Evolutionary conservation across 2,329 filamentous ascomycete genomes (phyloP).

Genomic region (Orbilia blumenaviensis): DNA sequence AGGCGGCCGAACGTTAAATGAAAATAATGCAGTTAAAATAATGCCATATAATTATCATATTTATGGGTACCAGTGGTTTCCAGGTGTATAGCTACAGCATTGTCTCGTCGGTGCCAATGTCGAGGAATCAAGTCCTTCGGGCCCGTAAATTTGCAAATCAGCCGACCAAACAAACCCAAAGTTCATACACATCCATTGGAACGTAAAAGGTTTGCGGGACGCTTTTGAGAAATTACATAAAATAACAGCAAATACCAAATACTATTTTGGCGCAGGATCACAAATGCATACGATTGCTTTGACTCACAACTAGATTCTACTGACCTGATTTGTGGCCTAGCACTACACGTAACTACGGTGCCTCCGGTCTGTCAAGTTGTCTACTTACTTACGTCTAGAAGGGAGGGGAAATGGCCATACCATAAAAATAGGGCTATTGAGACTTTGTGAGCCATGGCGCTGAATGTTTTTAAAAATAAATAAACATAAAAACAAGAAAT

Average conservation of each 20-base stretch:
- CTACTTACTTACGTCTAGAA: no score
- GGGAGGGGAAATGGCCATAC: no score
- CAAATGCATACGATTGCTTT: not conserved
- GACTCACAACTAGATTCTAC: conserved; percentile 25
- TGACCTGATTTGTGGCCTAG: not conserved
- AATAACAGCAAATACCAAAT: not conserved
- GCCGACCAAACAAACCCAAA: not conserved
- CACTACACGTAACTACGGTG: not conserved
- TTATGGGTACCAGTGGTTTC: not conserved
- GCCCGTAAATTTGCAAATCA: conserved; percentile 1
- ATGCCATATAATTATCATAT: conserved; percentile 21
- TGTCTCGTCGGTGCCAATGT: conserved; percentile 10
- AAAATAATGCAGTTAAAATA: conserved; percentile 14
- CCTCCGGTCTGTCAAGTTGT: conserved; percentile 35
- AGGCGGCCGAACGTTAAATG: conserved; percentile 24
- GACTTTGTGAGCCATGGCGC: no score
- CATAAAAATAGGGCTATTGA: no score
- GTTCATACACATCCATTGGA: not conserved
- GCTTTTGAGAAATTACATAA: not conserved
- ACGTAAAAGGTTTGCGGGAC: conserved; percentile 11
- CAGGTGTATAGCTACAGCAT: conserved; percentile 5
- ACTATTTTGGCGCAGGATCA: conserved; percentile 35
- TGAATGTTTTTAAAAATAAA: no score
- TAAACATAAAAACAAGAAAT: no score
- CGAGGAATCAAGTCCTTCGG: conserved; percentile 15